These are phyloP conservation scores for Plasmodium gonderi DNA, from an alignment of 169 alveolate species.

Conservation along the genomic window DNA sequence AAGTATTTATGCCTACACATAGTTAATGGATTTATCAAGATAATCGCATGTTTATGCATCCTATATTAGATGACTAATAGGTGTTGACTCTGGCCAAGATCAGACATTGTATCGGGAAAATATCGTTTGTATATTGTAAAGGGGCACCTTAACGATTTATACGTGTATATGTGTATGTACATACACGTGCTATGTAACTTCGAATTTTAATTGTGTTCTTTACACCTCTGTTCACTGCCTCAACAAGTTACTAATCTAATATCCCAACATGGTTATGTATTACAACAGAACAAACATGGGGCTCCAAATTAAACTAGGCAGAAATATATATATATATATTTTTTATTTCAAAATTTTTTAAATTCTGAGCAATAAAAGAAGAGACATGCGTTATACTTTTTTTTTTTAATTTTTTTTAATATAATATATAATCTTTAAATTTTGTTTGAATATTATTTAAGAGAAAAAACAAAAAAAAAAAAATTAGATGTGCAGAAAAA, in stretches of 20 bases:
- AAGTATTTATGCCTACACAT: not conserved
- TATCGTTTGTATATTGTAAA: not conserved
- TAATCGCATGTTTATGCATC: not conserved
- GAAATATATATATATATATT: not conserved
- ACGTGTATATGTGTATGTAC: not conserved
- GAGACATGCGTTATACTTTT: not conserved
- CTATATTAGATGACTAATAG: not conserved
- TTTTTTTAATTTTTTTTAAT: not conserved
- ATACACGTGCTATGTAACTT: not conserved
- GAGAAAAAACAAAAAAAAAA: too few relatives aligned
- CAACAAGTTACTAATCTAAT: not conserved
- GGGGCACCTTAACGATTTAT: not conserved
- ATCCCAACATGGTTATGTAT: not conserved
- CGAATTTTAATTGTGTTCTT: not conserved
- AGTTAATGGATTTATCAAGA: not conserved
- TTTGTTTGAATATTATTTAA: not conserved
- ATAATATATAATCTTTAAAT: not conserved
- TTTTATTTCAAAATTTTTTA: not conserved
- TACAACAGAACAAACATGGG: not conserved
- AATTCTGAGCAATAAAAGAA: not conserved
- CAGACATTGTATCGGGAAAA: not conserved
- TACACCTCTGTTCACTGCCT: not conserved
- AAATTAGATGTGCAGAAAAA: slow-evolving; percentile 1
- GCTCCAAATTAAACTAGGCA: not conserved
- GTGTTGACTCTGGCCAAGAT: not conserved